A percentile compares a stretch with the other conserved stretches of the same genome.
phyloP scores from a whole-genome alignment of 768 basidiomycete species.

The Leccinum rimulosum region DNA sequence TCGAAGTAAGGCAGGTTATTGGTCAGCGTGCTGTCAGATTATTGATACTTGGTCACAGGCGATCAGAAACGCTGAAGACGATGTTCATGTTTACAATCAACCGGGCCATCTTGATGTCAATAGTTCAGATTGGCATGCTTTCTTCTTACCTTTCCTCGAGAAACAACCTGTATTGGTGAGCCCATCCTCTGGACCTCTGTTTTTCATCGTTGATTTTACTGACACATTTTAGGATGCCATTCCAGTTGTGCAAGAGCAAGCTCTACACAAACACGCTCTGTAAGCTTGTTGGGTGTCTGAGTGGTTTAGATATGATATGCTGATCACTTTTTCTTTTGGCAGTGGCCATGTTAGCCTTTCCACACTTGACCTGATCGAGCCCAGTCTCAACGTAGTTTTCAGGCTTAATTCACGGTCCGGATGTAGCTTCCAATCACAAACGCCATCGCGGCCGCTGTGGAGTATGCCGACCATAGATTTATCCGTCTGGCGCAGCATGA shows the following conservation, averaged over 20 bases:
- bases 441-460: slow-evolving; percentile 3
- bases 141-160: slow-evolving; percentile 12
- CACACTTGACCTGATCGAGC: background rate
- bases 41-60: slow-evolving; percentile 1
- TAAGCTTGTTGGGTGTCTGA: slow-evolving; percentile 1
- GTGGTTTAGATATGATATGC: background rate
- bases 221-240: slow-evolving; percentile 16
- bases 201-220: background rate
- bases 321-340: background rate
- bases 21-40: background rate
- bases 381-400: background rate
- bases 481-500: background rate
- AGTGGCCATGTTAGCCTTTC: slow-evolving; percentile 17
- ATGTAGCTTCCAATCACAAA: background rate
- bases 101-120: slow-evolving; percentile 18
- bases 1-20: slow-evolving; percentile 4
- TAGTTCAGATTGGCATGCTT: slow-evolving; percentile 19
- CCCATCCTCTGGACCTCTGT: background rate
- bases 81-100: slow-evolving; percentile 19
- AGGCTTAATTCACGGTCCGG: slow-evolving; percentile 17
- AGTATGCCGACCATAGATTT: slow-evolving; percentile 10
- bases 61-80: slow-evolving; percentile 11
- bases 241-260: slow-evolving; percentile 25
- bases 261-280: slow-evolving; percentile 22
- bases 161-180: slow-evolving; percentile 19